phyloP scores from a whole-genome alignment of 306 rosid genomes.

The Fagus sylvatica region DNA sequence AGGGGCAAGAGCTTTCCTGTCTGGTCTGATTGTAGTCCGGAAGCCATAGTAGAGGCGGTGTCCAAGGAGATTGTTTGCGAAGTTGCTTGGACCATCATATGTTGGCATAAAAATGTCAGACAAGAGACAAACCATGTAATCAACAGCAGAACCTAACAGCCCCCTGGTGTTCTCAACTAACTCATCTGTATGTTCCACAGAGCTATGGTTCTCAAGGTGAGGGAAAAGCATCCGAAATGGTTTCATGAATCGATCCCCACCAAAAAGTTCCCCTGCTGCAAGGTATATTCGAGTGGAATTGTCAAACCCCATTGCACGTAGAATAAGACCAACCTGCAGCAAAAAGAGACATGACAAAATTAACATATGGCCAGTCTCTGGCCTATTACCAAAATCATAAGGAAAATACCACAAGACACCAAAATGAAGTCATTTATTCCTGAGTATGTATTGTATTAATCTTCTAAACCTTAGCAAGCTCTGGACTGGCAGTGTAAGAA shows the following conservation, averaged over 20 bases:
- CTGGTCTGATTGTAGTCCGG: constrained; percentile 87
- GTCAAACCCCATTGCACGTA: constrained; percentile 55
- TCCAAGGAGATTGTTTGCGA: constrained; percentile 97
- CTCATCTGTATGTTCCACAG: constrained; percentile 78
- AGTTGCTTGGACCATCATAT: constrained; percentile 99
- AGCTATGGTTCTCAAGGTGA: constrained; percentile 75
- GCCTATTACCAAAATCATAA: background rate
- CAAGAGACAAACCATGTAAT: constrained; percentile 98
- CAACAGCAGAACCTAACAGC: constrained; percentile 93
- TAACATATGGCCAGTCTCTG: background rate
- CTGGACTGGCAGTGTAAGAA: background rate
- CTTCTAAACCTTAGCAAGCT: background rate
- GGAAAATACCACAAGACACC: background rate
- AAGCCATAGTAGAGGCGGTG: constrained; percentile 98
- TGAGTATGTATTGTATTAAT: background rate
- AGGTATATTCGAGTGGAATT: constrained; percentile 59
- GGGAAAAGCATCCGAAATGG: constrained; percentile 82
- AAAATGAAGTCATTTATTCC: background rate
- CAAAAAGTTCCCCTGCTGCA: constrained; percentile 90
- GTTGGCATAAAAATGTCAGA: constrained; percentile 99
- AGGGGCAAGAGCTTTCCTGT: constrained; percentile 94
- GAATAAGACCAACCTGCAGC: constrained; percentile 86
- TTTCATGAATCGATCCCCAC: constrained; percentile 86
- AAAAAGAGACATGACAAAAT: constrained; percentile 5
- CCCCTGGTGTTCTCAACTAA: constrained; percentile 79